Base-by-base conservation (phyloP, 768 basidiomycete genomes). In the Kwoniella dendrophila region DNA sequence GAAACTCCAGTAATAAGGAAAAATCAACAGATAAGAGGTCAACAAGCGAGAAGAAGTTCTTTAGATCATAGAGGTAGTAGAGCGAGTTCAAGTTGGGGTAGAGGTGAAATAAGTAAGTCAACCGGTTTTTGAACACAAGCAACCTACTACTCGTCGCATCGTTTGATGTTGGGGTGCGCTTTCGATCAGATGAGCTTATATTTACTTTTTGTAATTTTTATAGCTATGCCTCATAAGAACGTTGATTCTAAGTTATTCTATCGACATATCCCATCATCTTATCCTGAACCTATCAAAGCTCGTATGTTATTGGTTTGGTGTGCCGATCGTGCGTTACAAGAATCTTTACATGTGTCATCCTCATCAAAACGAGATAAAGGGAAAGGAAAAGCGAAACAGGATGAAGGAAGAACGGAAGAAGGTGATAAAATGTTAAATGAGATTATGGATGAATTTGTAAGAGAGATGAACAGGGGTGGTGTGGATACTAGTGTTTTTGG, bases 1-100 rank as follows among this genome's bases (percentile, higher is more conserved):
- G 77, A 78, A 33, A 78, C 77, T 47, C 77, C 77, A 0, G 64
- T 77, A 63, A 74, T 74, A 5, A 51, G 68, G 61, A 74, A 71
- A 61, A 78, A 78, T 55, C 67, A 71, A 59, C 70, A 77, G 52
- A 54, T 78, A 43, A 62, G 68, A 45, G 71, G 71, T 16, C 70
- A 63, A 12, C 68, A 73, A 44, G 60, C 66, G 1, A 56, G 77
- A 45, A 63, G 75, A 58, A 72, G 69, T 34, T 71, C 70, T 40
- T 29, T 77, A 59, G 67, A 68, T 20, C 64, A 70, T 65, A 45
- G 77, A 50, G 74, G 74, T n/a, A 56, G 63, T 22, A 63, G 77
- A 45, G 76, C 76, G 48, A 77, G 74, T 53, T 69, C 67, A 12
- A 74, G 71, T 70, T 50, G 75, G 20, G 71, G 75, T 1, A 64